These are phyloP conservation scores for Trametes versicolor DNA, from an alignment of 1,284 basidiomycete species.

Conservation along the genomic window DNA sequence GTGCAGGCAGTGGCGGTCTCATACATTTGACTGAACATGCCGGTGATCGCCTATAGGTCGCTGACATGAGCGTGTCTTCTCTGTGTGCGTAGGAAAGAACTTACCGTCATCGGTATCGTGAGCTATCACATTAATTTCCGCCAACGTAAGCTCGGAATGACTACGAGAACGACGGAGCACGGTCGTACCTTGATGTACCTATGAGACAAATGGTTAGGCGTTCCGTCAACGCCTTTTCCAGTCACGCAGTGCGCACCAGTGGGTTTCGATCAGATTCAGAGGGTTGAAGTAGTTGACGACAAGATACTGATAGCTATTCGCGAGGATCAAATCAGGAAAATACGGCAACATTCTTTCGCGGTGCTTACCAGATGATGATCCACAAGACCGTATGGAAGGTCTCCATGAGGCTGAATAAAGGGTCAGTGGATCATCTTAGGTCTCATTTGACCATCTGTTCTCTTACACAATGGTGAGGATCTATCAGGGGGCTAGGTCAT, in stretches of 20 bases:
- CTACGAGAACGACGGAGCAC: too few relatives aligned
- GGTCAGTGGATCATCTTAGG: too few relatives aligned
- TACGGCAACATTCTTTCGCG: not conserved
- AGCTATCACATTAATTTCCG: not conserved
- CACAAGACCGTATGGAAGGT: conserved; percentile 10
- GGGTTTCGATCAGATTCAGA: not conserved
- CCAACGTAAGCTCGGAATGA: not conserved
- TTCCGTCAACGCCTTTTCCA: not conserved
- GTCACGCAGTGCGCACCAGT: not conserved
- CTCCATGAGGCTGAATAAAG: not conserved
- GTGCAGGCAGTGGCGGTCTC: not conserved
- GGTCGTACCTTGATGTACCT: conserved; percentile 11
- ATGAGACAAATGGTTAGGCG: too few relatives aligned
- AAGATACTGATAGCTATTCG: conserved; percentile 7
- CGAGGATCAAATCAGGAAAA: not conserved
- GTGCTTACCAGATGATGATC: conserved; percentile 5
- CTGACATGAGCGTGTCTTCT: too few relatives aligned
- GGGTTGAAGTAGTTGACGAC: conserved; percentile 11
- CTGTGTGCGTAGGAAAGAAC: not conserved
- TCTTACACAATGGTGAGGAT: not conserved
- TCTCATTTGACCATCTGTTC: too few relatives aligned
- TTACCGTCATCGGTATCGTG: conserved; percentile 8
- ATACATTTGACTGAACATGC: not conserved
- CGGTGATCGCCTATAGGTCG: not conserved
- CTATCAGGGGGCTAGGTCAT: not conserved